Conservation (phyloP, 148 eudicot genomes). For the Cornus suecica region DNA sequence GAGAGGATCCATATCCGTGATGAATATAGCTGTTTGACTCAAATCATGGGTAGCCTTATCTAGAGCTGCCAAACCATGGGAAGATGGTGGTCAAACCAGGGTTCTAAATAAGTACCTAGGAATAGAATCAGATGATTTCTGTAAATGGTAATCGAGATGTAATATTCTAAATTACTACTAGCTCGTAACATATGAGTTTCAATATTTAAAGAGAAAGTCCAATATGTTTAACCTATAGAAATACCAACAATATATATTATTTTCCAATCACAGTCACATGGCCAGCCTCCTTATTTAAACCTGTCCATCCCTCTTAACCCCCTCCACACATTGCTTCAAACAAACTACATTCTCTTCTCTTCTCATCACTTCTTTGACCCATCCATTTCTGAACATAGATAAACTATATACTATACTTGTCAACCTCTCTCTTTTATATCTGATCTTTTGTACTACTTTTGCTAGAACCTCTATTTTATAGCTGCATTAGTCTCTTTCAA, state of each 20-base stretch:
- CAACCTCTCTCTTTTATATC: neutral
- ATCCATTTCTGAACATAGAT: neutral
- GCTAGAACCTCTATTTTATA: neutral
- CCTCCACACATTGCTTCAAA: slow-evolving; percentile 38
- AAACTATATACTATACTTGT: neutral
- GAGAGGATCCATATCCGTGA: neutral
- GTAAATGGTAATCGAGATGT: too few species aligned
- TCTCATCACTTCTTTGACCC: slow-evolving; percentile 14
- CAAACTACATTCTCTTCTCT: slow-evolving; percentile 8
- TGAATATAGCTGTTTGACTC: too few species aligned
- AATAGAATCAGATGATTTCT: too few species aligned
- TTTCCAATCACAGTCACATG: slow-evolving; percentile 43
- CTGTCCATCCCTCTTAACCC: slow-evolving; percentile 44
- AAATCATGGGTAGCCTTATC: too few species aligned
- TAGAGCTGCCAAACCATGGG: too few species aligned
- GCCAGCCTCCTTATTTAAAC: slow-evolving; percentile 51
- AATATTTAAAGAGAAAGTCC: too few species aligned
- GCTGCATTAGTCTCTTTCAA: neutral
- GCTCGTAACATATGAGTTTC: too few species aligned
- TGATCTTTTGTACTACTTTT: neutral
- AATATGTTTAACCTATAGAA: too few species aligned
- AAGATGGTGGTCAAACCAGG: too few species aligned
- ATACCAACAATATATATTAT: too few species aligned
- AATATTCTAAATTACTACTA: too few species aligned
- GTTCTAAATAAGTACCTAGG: too few species aligned